These are phyloP conservation scores for Eucalyptus sp. DNA, from an alignment of 345 rosid species.

Conservation along the genomic window DNA sequence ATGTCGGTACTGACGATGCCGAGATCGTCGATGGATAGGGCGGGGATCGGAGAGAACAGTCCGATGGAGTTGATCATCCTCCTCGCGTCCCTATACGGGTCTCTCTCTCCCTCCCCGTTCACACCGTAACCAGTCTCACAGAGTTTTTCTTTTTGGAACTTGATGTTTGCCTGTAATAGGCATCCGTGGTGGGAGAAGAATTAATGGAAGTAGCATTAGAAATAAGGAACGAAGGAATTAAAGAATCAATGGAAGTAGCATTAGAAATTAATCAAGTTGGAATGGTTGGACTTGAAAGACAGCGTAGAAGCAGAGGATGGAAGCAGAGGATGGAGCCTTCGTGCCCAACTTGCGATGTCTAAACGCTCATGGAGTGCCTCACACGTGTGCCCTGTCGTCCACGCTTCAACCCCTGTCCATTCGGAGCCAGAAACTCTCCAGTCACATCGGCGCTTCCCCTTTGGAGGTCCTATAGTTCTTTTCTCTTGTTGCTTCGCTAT, in stretches of 20 bases:
- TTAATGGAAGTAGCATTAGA: neutral
- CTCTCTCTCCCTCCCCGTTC: neutral
- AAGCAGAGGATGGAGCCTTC: too few species aligned
- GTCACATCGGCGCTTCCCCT: conserved; percentile 43
- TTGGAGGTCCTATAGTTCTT: conserved; percentile 21
- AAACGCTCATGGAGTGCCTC: too few species aligned
- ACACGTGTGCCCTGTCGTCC: too few species aligned
- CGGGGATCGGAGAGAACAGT: conserved; percentile 54
- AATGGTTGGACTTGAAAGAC: too few species aligned
- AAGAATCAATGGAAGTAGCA: too few species aligned
- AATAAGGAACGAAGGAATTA: neutral
- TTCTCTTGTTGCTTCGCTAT: neutral
- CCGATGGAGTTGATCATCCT: conserved; percentile 42
- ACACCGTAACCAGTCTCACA: neutral
- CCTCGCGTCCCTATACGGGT: neutral
- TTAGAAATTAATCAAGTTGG: too few species aligned
- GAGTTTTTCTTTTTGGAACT: neutral
- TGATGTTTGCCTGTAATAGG: neutral
- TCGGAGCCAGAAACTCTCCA: conserved; percentile 62
- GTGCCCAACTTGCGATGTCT: too few species aligned
- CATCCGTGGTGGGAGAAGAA: neutral
- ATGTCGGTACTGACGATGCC: conserved; percentile 39
- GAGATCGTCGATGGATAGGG: conserved; percentile 56
- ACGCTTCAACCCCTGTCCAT: conserved; percentile 31
- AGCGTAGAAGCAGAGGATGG: too few species aligned